Evolutionary conservation across 2,329 filamentous ascomycete species (phyloP).

Genomic region (Monilinia fructicola): DNA sequence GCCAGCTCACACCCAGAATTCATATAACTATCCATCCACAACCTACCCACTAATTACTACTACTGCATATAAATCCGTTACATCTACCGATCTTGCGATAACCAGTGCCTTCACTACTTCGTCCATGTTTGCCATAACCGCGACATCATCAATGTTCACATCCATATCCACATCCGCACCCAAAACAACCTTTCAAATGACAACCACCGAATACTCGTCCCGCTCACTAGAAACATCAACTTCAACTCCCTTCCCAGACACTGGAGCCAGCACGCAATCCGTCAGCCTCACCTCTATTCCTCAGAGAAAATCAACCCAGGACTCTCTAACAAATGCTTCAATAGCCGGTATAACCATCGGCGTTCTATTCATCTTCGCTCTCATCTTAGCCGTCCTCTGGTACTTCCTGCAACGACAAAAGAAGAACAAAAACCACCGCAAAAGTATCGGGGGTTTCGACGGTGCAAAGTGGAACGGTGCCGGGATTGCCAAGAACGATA

Average conservation of each 20-base stretch:
- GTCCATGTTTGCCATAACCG: background rate
- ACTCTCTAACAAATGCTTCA: background rate
- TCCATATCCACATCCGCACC: background rate
- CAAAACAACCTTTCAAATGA: background rate
- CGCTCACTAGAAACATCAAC: background rate
- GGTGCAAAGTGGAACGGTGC: background rate
- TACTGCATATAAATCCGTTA: background rate
- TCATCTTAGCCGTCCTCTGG: background rate
- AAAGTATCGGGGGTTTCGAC: background rate
- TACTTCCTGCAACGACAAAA: background rate
- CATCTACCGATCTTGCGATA: background rate
- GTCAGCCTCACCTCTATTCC: background rate
- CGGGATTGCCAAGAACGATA: background rate
- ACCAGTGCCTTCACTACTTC: background rate
- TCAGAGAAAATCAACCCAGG: background rate
- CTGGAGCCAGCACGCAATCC: background rate
- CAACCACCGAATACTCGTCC: background rate
- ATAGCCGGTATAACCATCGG: conserved; percentile 6
- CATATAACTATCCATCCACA: background rate
- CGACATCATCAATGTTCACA: background rate
- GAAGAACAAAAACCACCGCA: background rate
- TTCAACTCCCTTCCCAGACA: background rate
- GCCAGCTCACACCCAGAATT: background rate
- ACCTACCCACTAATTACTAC: background rate
- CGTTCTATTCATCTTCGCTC: background rate